Evolutionary conservation across 352 stramenopile species (phyloP).

Genomic region (Phytophthora ramorum): DNA sequence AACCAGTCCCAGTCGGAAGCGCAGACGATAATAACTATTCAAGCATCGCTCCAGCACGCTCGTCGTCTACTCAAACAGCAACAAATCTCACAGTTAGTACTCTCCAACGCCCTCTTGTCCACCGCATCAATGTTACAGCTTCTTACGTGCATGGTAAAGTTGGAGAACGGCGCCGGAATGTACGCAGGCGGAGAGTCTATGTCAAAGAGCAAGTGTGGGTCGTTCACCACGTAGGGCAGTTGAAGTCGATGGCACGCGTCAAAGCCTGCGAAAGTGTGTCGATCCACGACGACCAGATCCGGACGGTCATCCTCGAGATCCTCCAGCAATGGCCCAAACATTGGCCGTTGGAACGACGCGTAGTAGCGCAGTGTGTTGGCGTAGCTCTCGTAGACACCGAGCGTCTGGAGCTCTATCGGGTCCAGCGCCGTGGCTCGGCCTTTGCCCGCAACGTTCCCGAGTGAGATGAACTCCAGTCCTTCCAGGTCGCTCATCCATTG

Average conservation of each 20-base stretch:
- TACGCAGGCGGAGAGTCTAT: slow-evolving; percentile 86
- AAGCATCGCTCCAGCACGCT: slow-evolving; percentile 82
- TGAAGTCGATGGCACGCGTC: slow-evolving; percentile 66
- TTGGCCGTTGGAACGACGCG: slow-evolving; percentile 80
- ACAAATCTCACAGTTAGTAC: slow-evolving; percentile 14
- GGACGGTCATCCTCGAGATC: slow-evolving; percentile 73
- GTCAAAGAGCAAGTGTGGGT: slow-evolving; percentile 81
- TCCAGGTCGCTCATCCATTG: slow-evolving; percentile 82
- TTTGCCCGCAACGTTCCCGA: slow-evolving; percentile 67
- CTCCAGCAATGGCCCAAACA: slow-evolving; percentile 66
- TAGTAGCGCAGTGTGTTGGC: slow-evolving; percentile 72
- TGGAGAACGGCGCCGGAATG: slow-evolving; percentile 83
- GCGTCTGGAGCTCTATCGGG: slow-evolving; percentile 36
- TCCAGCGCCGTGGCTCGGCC: slow-evolving; percentile 36
- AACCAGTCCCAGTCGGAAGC: slow-evolving; percentile 72
- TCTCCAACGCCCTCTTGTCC: neutral
- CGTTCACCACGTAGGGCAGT: slow-evolving; percentile 86
- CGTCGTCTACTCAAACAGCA: slow-evolving; percentile 46
- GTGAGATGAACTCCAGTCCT: slow-evolving; percentile 81
- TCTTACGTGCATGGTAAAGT: slow-evolving; percentile 81
- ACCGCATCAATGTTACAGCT: slow-evolving; percentile 1
- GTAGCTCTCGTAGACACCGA: slow-evolving; percentile 77
- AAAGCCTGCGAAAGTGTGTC: slow-evolving; percentile 85
- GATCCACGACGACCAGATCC: slow-evolving; percentile 75
- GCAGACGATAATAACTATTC: slow-evolving; percentile 80